Conservation (phyloP, 106 monocot genomes). For the Apostasia shenzhenica region DNA sequence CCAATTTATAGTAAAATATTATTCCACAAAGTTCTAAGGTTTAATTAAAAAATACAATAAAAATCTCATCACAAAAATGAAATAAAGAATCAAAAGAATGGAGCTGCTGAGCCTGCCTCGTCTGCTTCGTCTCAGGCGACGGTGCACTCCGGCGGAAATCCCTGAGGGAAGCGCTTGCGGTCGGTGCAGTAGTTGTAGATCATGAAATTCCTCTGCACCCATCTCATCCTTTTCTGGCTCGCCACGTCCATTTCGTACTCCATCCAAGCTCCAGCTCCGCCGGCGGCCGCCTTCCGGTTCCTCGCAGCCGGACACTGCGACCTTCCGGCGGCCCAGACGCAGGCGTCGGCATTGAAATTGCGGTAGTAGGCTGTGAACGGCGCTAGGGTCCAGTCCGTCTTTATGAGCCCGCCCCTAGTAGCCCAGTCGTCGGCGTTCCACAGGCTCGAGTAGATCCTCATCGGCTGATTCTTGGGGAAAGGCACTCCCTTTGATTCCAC, state of each 20-base stretch:
- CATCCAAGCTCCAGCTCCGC: not conserved
- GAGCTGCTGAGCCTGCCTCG: too few relatives aligned
- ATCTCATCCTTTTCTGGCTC: not conserved
- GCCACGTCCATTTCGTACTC: slow-evolving; percentile 4
- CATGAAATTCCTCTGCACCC: slow-evolving; percentile 15
- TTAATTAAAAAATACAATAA: too few relatives aligned
- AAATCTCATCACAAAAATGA: too few relatives aligned
- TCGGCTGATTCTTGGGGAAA: slow-evolving; percentile 7
- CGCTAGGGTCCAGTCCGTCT: slow-evolving; percentile 46
- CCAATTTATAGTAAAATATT: too few relatives aligned
- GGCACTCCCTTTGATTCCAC: not conserved
- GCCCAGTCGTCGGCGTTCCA: slow-evolving; percentile 8
- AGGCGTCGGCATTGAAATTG: slow-evolving; percentile 28
- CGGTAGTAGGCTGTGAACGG: slow-evolving; percentile 40
- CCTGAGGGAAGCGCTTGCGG: slow-evolving; percentile 11
- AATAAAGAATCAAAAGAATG: too few relatives aligned
- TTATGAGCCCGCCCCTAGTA: slow-evolving; percentile 17
- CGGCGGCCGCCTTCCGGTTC: too few relatives aligned
- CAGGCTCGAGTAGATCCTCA: slow-evolving; percentile 11
- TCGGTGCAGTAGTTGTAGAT: slow-evolving; percentile 19
- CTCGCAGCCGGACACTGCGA: too few relatives aligned
- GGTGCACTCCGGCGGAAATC: slow-evolving; percentile 13
- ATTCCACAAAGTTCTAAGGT: too few relatives aligned
- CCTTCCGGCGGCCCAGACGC: slow-evolving; percentile 1
- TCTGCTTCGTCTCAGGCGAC: too few relatives aligned